Evolutionary conservation across 345 rosid genomes (phyloP).

Genomic region (Hirschfeldia incana): DNA sequence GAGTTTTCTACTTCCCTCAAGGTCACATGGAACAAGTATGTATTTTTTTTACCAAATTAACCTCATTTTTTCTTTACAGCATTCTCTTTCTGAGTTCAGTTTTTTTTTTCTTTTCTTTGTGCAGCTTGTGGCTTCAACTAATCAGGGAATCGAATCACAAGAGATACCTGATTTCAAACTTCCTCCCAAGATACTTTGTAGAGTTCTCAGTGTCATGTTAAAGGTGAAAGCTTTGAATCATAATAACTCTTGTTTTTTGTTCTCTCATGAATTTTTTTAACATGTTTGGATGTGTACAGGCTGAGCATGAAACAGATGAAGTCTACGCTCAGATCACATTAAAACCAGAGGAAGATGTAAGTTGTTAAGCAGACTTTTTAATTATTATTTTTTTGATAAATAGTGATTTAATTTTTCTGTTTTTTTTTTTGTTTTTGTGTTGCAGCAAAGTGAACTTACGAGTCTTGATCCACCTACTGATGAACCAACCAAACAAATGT

Average conservation of each 20-base stretch:
- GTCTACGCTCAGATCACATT: conserved; percentile 89
- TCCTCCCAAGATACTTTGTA: conserved; percentile 80
- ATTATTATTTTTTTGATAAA: not conserved
- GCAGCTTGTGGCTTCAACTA: conserved; percentile 87
- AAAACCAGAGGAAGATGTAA: conserved; percentile 71
- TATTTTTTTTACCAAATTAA: not conserved
- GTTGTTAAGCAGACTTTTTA: not conserved
- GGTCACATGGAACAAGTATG: conserved; percentile 80
- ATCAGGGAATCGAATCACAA: conserved; percentile 60
- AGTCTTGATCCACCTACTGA: conserved; percentile 51
- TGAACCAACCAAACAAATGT: conserved; percentile 49
- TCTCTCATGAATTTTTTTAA: not conserved
- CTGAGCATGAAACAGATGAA: conserved; percentile 85
- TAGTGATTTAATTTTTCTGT: not conserved
- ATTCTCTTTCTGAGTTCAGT: conserved; percentile 12
- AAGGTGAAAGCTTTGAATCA: conserved; percentile 45
- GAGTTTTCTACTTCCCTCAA: conserved; percentile 74
- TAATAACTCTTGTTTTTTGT: not conserved
- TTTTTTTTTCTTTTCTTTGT: not conserved
- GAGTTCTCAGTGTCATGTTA: conserved; percentile 57
- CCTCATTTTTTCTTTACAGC: not conserved
- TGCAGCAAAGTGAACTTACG: conserved; percentile 67
- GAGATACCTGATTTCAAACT: conserved; percentile 64
- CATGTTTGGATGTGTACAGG: conserved; percentile 36
- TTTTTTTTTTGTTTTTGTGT: not conserved